Base-by-base conservation (phyloP, 495 filamentous ascomycete species). In the Tuber brumale region DNA sequence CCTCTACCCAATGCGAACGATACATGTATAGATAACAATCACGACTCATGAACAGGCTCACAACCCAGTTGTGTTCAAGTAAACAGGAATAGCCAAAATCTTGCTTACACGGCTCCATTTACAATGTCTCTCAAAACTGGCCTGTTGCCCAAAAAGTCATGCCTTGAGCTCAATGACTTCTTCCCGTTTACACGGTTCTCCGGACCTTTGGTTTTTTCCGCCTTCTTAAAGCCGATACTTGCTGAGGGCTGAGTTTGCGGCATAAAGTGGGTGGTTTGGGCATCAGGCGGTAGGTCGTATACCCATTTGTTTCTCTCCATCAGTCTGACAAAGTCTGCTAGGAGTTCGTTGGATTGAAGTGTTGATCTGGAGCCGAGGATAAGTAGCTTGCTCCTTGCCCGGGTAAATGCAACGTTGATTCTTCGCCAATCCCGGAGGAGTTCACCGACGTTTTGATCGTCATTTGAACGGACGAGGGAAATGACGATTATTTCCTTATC, bases 391-490 rank as follows among this genome's bases (percentile, higher is more conserved):
- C 90, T 93, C 80, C 92, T 91, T 43, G 95, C 95, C 43, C 95
- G 86, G 18, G 95, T 99, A 76, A 99, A 92, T 0, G 95, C 95
- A 27, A 99, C 95, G 80, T 99, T 99, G 80, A 98, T 93, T 16
- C 95, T 85, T 72, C 95, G 86, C 93, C 93, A 96, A 84, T 99
- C 95, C 74, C 91, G 92, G 21, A 99, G 85, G 75, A 99, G 84
- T 72, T 98, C 95, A 43, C 95, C 95, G 14, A 99, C 91, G 57
- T 87, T 88, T 57, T 90, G 90, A 2, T 88, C 87, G 46, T 93
- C 88, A 80, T 99, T 99, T 80, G 90, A 94, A 18, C 95, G 89
- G 12, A 99, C 95, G 43, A 95, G 90, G 71, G 88, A 91, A 21
- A 99, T 88, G 37, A 99, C 88, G 19, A 97, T 88, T 19, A 97